Conservation (phyloP, 495 filamentous ascomycete species). For the Evernia prunastri region DNA sequence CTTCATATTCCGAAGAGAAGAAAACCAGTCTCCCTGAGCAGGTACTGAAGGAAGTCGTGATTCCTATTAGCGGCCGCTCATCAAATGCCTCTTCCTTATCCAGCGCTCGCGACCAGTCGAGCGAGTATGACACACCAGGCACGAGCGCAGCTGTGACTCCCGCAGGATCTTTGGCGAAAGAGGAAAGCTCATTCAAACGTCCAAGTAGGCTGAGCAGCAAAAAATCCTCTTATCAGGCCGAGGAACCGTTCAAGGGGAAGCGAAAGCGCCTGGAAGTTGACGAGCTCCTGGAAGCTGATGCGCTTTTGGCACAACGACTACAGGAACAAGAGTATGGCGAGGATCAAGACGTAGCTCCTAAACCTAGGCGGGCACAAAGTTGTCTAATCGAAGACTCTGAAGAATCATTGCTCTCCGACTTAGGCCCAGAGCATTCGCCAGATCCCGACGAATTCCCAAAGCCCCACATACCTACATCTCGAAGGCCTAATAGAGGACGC, state of each 20-base stretch:
- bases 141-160: constrained; percentile 66
- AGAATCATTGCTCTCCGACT: background rate
- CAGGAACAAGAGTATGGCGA: constrained; percentile 57
- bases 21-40: background rate
- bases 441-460: background rate
- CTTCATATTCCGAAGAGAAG: background rate
- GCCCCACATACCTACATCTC: background rate
- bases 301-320: constrained; percentile 50
- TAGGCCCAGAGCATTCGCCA: background rate
- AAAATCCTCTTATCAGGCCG: constrained; percentile 27
- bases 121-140: constrained; percentile 65
- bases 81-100: constrained; percentile 31
- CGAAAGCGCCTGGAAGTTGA: constrained; percentile 35
- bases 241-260: constrained; percentile 23
- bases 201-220: constrained; percentile 39
- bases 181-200: constrained; percentile 23
- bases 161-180: constrained; percentile 33
- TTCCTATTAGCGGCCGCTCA: constrained; percentile 35
- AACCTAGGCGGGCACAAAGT: constrained; percentile 20
- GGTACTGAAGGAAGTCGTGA: constrained; percentile 37
- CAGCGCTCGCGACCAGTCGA: constrained; percentile 42
- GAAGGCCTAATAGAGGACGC: background rate
- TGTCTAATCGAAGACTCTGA: constrained; percentile 14
- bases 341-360: constrained; percentile 28
- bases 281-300: constrained; percentile 44